Evolutionary conservation across 164 flowering plant species (phyloP), one percentile per base, ranked within the genome.

Genomic region (Magnolia changhungtana): DNA sequence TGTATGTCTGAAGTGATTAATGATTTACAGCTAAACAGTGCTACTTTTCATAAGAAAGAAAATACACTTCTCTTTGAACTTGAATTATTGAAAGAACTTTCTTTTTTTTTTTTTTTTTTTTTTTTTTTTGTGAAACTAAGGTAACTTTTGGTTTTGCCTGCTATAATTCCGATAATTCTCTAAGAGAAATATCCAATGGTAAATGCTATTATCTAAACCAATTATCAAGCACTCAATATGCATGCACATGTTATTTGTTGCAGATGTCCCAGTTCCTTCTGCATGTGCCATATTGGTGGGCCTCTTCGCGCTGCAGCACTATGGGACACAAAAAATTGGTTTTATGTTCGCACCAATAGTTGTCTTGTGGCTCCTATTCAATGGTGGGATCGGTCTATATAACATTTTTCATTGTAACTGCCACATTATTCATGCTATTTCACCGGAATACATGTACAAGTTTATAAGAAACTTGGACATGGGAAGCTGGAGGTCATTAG

Each of bases 341-440:
- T 90, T 89, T 72, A 77, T 95, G 61, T 95, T 92, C 81, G 98
- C 98, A 2, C 98, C 98, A 1, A 74, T 95, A 69, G 89, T 95
- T 50, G 76, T 89, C 52, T 65, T 85, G 19, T 95, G 98, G 98
- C 95, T 95, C 66, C 50, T 93, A 8, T 90, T 91, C 85, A 95
- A 90, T 75, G 86, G 94, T 67, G 80, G 89, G 13, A 84, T 92
- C 68, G 98, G 98, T 20, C 59, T 91, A 59, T 95, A 92, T 76
- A 95, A 92, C 79, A 90, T 95, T 68, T 74, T 90, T 59, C 84
- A 84, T 73, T 95, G 96, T 93, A 89, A 95, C 72, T 92, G 84
- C 18, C 84, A 79, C 61, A 89, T 95, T 52, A 85, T 86, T 80
- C 80, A 78, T 79, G 96, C 98, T 55, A 85, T 92, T 27, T 91